These are phyloP conservation scores for Dichotomocladium elegans DNA, from an alignment of 371 early-diverging fungal species.

Conservation along the genomic window DNA sequence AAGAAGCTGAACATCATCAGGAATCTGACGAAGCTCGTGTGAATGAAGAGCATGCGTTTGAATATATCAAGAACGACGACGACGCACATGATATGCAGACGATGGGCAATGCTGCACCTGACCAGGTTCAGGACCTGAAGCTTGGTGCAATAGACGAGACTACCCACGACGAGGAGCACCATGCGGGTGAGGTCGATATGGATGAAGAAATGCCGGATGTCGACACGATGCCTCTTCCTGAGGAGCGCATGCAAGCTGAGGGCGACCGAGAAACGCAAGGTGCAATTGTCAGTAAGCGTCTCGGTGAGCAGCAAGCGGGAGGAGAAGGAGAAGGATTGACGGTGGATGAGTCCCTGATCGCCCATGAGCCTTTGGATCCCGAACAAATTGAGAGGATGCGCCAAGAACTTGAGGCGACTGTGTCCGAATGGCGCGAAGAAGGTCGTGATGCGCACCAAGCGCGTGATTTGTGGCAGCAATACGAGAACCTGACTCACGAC, in stretches of 20 bases:
- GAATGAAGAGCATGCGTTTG: constrained; percentile 63
- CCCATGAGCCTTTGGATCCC: constrained; percentile 56
- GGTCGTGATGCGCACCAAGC: constrained; percentile 63
- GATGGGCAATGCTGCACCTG: constrained; percentile 70
- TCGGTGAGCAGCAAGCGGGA: constrained; percentile 16
- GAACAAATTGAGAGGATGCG: constrained; percentile 61
- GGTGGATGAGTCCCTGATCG: constrained; percentile 41
- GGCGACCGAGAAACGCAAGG: constrained; percentile 20
- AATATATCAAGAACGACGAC: constrained; percentile 76
- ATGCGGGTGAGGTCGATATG: constrained; percentile 57
- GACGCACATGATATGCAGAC: constrained; percentile 74
- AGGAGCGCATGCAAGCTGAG: constrained; percentile 28
- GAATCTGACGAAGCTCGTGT: constrained; percentile 50
- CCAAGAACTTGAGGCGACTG: constrained; percentile 53
- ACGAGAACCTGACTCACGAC: constrained; percentile 84
- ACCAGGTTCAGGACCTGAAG: constrained; percentile 66
- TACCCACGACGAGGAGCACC: constrained; percentile 44
- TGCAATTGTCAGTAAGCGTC: constrained; percentile 35
- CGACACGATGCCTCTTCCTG: constrained; percentile 37
- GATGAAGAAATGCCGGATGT: constrained; percentile 24
- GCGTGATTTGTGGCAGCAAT: constrained; percentile 84
- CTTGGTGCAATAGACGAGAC: constrained; percentile 55
- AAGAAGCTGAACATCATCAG: constrained; percentile 40
- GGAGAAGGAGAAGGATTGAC: constrained; percentile 36
- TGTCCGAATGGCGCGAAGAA: constrained; percentile 57